These are phyloP conservation scores for Xylaria sp. DNA, from an alignment of 2,329 filamentous ascomycete genomes.

Conservation along the genomic window DNA sequence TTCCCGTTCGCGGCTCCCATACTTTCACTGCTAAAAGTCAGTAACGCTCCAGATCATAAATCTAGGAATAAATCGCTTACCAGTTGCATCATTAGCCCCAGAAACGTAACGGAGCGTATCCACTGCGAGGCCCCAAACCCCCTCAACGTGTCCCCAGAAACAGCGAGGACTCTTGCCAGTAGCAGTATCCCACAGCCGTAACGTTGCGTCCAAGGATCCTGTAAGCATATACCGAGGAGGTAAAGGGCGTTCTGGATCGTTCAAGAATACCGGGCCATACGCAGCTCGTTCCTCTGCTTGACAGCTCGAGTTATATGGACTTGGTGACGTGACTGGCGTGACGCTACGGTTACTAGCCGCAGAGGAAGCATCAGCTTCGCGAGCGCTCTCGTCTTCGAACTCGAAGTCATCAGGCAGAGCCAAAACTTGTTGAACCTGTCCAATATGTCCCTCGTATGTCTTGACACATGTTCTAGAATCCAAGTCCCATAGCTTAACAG, in stretches of 20 bases:
- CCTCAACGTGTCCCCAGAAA: slow-evolving; percentile 96
- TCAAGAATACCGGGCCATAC: slow-evolving; percentile 71
- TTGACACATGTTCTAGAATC: slow-evolving; percentile 82
- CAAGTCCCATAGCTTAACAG: slow-evolving; percentile 91
- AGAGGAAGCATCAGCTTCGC: slow-evolving; percentile 65
- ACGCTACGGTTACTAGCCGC: slow-evolving; percentile 59
- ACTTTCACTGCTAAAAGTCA: slow-evolving; percentile 73
- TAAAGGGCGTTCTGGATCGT: slow-evolving; percentile 70
- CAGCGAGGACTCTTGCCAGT: slow-evolving; percentile 86
- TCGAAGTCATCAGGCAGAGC: slow-evolving; percentile 89
- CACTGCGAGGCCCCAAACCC: slow-evolving; percentile 91
- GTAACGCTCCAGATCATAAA: not conserved
- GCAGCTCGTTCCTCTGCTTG: slow-evolving; percentile 60
- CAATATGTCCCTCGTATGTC: slow-evolving; percentile 87
- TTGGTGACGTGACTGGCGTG: slow-evolving; percentile 49
- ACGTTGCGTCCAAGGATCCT: slow-evolving; percentile 88
- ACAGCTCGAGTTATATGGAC: slow-evolving; percentile 39
- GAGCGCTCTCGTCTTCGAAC: slow-evolving; percentile 74
- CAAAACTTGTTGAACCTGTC: slow-evolving; percentile 92
- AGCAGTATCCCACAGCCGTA: slow-evolving; percentile 90
- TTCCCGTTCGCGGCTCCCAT: slow-evolving; percentile 92
- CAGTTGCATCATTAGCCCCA: slow-evolving; percentile 87
- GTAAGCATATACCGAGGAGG: slow-evolving; percentile 94
- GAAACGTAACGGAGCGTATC: slow-evolving; percentile 89
- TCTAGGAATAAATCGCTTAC: slow-evolving; percentile 17